Conservation (phyloP, 495 filamentous ascomycete species). For the Evansstolkia leycettana region DNA sequence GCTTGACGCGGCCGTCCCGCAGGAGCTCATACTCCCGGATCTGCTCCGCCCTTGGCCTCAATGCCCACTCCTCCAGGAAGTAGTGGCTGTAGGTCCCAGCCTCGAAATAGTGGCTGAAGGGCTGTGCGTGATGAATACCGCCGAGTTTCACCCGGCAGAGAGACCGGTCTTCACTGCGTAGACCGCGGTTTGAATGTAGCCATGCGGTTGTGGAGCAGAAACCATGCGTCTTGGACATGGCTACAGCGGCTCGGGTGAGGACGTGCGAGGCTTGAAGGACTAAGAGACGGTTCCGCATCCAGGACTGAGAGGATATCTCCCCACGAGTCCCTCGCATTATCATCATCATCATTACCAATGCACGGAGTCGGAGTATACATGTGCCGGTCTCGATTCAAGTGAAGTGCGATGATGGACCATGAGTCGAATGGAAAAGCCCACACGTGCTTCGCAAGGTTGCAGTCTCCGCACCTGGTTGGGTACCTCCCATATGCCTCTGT, state of each 20-base stretch:
- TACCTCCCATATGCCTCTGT: constrained; percentile 28
- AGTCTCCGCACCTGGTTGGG: constrained; percentile 19
- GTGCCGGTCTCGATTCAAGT: constrained; percentile 17
- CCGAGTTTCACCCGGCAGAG: constrained; percentile 21
- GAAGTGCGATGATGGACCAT: constrained; percentile 23
- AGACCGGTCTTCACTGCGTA: constrained; percentile 1
- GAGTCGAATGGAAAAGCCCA: constrained; percentile 35
- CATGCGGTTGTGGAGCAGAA: no score
- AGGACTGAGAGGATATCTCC: constrained; percentile 1
- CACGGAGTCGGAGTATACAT: no score
- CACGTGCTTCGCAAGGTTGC: constrained; percentile 29
- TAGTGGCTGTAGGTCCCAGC: constrained; percentile 15
- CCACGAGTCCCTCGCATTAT: no score
- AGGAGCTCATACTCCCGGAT: constrained; percentile 15
- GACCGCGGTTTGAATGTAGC: not conserved
- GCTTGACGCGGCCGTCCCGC: no score
- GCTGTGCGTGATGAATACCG: constrained; percentile 32
- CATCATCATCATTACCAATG: no score
- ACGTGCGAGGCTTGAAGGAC: constrained; percentile 9
- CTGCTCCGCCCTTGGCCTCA: constrained; percentile 4
- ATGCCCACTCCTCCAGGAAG: constrained; percentile 21
- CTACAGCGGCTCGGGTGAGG: no score
- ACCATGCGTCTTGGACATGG: no score
- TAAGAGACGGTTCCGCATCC: constrained; percentile 19
- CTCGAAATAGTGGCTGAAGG: constrained; percentile 25